Percentiles rank a stretch among this genome's conserved stretches.
phyloP scores from a whole-genome alignment of 768 basidiomycete genomes.

The Calocera cornea region DNA sequence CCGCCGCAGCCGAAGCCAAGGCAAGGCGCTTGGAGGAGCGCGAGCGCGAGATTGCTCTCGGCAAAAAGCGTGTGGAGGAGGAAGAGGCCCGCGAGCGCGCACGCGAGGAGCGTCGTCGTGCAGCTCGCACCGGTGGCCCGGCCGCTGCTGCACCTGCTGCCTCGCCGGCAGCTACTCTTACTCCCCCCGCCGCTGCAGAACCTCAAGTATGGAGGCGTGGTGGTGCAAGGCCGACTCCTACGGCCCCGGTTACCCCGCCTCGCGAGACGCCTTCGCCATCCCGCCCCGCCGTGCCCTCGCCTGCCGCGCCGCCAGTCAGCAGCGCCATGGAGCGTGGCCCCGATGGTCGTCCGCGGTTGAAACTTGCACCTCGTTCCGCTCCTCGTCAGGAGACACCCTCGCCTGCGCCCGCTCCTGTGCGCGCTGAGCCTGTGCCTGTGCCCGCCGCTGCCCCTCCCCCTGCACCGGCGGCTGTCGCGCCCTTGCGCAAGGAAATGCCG shows the following conservation, averaged over 20 bases:
- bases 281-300: neutral
- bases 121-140: neutral
- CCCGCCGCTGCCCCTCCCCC: neutral
- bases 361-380: neutral
- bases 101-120: neutral
- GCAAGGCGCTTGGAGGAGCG: neutral
- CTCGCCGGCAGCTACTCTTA: neutral
- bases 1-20: neutral
- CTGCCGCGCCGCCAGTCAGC: neutral
- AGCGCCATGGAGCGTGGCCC: neutral
- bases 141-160: neutral
- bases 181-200: neutral
- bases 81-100: slow-evolving; percentile 6
- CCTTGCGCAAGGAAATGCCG: neutral
- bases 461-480: neutral
- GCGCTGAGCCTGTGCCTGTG: neutral
- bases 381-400: neutral
- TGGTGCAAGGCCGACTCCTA: neutral
- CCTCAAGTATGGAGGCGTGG: neutral
- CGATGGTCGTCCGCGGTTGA: neutral
- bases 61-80: slow-evolving; percentile 8
- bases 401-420: neutral
- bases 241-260: neutral
- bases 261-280: neutral
- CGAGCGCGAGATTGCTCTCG: neutral